phyloP scores from a whole-genome alignment of 2,329 filamentous ascomycete species.

The Fusarium pseudoanthophilum region DNA sequence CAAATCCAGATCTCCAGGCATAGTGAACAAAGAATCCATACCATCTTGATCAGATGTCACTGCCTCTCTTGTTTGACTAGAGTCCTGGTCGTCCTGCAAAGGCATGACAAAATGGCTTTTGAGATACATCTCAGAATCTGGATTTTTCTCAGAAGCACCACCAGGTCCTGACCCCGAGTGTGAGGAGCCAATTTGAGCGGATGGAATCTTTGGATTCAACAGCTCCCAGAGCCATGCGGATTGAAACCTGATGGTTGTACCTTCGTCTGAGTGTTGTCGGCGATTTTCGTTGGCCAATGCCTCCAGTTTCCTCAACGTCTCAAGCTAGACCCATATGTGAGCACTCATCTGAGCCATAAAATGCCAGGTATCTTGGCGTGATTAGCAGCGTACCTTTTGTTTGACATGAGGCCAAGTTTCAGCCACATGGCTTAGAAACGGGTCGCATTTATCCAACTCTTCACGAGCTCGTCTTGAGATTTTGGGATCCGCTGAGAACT shows the following conservation, averaged over 20 bases:
- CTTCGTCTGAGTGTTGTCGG: background rate
- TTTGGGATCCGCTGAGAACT: background rate
- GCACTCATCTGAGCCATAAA: background rate
- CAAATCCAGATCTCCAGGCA: background rate
- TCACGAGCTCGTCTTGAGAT: background rate
- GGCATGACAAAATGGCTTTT: background rate
- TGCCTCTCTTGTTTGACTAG: fast-evolving
- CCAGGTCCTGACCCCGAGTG: fast-evolving
- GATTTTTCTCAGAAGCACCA: too few species aligned
- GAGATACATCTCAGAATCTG: background rate
- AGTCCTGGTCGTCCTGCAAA: background rate
- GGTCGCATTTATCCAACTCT: fast-evolving
- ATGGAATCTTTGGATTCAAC: background rate
- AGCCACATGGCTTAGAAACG: background rate
- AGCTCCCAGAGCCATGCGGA: background rate
- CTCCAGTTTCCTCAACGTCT: background rate
- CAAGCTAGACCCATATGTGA: background rate
- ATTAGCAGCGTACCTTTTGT: background rate
- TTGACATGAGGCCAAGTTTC: background rate
- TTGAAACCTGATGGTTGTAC: fast-evolving
- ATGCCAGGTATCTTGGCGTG: fast-evolving
- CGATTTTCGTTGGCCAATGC: background rate
- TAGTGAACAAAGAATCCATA: background rate
- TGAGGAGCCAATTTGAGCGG: fast-evolving
- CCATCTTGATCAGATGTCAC: background rate